These are phyloP conservation scores for Talaromyces sp. DNA, from an alignment of 2,329 filamentous ascomycete species.

Conservation along the genomic window DNA sequence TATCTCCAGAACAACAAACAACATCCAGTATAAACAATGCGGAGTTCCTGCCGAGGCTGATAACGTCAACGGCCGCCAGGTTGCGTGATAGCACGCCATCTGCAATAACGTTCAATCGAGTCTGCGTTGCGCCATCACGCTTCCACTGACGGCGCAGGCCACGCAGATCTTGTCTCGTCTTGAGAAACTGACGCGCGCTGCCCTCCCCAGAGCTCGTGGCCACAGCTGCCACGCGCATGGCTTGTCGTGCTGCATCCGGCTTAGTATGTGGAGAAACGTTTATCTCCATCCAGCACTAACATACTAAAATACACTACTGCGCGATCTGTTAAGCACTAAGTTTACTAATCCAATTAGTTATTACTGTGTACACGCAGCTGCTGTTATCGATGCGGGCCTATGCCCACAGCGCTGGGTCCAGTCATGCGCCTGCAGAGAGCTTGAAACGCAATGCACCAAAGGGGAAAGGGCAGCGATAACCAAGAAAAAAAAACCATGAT, in stretches of 20 bases:
- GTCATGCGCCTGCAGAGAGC: background rate
- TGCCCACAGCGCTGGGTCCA: background rate
- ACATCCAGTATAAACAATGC: background rate
- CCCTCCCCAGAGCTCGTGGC: background rate
- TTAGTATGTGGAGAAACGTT: background rate
- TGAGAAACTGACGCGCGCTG: background rate
- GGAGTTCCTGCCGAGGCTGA: background rate
- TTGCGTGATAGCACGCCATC: conserved; percentile 22
- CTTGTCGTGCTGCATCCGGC: background rate
- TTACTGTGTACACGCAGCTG: background rate
- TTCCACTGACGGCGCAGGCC: background rate
- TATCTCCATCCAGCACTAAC: background rate
- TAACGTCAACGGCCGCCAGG: conserved; percentile 18
- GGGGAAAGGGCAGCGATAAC: background rate
- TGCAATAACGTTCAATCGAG: conserved; percentile 17
- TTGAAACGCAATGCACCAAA: background rate
- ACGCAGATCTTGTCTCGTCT: background rate
- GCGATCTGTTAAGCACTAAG: background rate
- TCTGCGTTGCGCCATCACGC: conserved; percentile 10
- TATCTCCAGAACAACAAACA: background rate
- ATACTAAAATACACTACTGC: no score
- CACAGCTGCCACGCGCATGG: background rate
- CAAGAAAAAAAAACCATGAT: background rate
- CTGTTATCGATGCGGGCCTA: background rate
- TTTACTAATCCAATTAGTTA: no score